These are phyloP conservation scores for Tetraselmis striata DNA, from an alignment of 139 green algal genomes.

Conservation along the genomic window DNA sequence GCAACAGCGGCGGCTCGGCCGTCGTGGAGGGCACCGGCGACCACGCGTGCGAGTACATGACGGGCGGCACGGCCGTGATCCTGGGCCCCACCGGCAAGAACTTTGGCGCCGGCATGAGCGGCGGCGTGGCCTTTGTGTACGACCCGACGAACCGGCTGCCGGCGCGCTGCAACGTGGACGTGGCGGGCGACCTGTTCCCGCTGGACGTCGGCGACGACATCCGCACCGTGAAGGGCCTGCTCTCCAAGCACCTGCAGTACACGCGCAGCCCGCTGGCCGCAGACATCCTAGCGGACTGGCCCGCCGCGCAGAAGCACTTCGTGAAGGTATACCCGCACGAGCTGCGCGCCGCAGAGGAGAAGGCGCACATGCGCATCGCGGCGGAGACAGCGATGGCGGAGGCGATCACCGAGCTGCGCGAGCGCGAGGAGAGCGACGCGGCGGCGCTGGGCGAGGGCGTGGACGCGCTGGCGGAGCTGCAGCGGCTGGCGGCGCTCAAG, in stretches of 20 bases:
- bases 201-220: constrained; percentile 38
- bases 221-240: constrained; percentile 9
- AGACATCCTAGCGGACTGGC: constrained; percentile 69
- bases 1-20: constrained; percentile 74
- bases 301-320: constrained; percentile 45
- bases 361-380: constrained; percentile 36
- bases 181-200: constrained; percentile 65
- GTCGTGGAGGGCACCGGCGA: constrained; percentile 88
- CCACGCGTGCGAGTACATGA: constrained; percentile 97
- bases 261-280: constrained; percentile 57
- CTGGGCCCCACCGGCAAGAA: constrained; percentile 86
- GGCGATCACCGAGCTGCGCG: constrained; percentile 46
- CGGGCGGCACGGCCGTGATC: constrained; percentile 78
- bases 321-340: constrained; percentile 65
- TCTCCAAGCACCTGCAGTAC: constrained; percentile 58
- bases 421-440: not conserved
- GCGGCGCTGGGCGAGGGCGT: constrained; percentile 7
- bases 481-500: constrained; percentile 43
- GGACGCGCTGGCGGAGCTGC: constrained; percentile 83
- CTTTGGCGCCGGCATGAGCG: constrained; percentile 92
- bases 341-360: constrained; percentile 53
- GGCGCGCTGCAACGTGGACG: constrained; percentile 52
- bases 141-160: constrained; percentile 63
- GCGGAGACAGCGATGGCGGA: constrained; percentile 49
- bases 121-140: constrained; percentile 85